Base-by-base conservation (phyloP, 2,329 filamentous ascomycete species). In the Gremmenia infestans region DNA sequence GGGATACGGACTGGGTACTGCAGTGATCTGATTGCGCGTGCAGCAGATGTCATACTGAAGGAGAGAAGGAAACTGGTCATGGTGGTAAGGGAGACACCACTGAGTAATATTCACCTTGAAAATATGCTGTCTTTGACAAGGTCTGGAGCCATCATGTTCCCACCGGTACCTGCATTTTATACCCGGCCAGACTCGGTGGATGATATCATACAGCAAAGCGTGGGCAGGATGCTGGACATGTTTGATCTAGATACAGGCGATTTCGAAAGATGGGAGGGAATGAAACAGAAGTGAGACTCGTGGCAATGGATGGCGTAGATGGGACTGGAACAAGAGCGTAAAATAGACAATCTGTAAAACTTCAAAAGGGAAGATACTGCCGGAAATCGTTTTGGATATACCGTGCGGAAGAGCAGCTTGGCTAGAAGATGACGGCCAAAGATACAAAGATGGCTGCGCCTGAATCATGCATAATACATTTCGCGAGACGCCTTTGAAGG, bases 41-140 rank as follows among this genome's bases (percentile, higher is more conserved):
- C 75, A 0, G 77, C 76, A 2, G 75, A 76, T 56, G 76, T 79
- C 1, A 72, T 67, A 51, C 61, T 79, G 1, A 79, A 79, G 59
- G 76, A 79, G 59, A 55, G 71, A 1, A 55, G 73, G 15, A 63
- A 65, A 48, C 60, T 78, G 0, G 70, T 76, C 0, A 66, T 78
- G 1, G 74, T 68, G 0, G 71, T 70, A 4, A 62, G 76, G 1
- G 77, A 79, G 60, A 78, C 74, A 1, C 75, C 54, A 51, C 62
- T 78, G 12, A 78, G 72, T 55, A 71, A 73, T 19, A 76, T 78
- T 23, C 76, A 80, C 62, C 62, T 75, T 11, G 56, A 70, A 1
- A 78, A 78, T 56, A 79, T 80, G 76, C 55, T 75, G 35, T 63
- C 63, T 11, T 60, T 77, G 3, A 63, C 61, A 12, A 58, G 62